A percentile compares a stretch with the other conserved stretches of the same genome.
Conservation (phyloP, 2,329 filamentous ascomycete species). For the Hysterium pulicare region DNA sequence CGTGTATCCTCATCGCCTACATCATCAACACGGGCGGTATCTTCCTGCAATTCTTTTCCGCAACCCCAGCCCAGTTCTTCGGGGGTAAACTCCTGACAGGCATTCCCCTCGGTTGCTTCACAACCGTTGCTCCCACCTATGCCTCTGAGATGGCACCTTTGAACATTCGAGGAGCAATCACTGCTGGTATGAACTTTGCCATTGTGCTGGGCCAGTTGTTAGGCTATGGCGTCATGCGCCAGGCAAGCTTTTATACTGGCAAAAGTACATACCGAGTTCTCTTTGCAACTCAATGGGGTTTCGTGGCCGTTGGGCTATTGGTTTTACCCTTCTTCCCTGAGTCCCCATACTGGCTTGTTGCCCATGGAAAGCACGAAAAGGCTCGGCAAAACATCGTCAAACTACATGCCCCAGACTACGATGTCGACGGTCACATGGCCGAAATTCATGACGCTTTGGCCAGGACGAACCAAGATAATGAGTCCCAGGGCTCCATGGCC, state of each 20-base stretch:
- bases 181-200: constrained; percentile 15
- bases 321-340: constrained; percentile 34
- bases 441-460: constrained; percentile 25
- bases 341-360: constrained; percentile 33
- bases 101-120: constrained; percentile 12
- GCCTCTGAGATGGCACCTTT: constrained; percentile 14
- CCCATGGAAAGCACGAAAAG: constrained; percentile 25
- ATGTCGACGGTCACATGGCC: constrained; percentile 30
- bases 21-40: constrained; percentile 15
- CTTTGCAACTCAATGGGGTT: constrained; percentile 34
- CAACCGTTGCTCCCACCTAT: constrained; percentile 12
- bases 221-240: constrained; percentile 12
- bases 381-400: constrained; percentile 28
- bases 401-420: constrained; percentile 24
- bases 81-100: constrained; percentile 14
- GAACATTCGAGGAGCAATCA: constrained; percentile 12
- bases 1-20: constrained; percentile 12
- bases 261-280: constrained; percentile 21
- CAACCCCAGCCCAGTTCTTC: constrained; percentile 12
- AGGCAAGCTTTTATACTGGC: constrained; percentile 22
- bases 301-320: constrained; percentile 20
- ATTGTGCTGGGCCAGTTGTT: constrained; percentile 17
- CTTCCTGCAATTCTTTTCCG: constrained; percentile 16
- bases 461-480: constrained; percentile 17
- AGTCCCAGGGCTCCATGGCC: constrained; percentile 15